A percentile compares a stretch with the other conserved stretches of the same genome.
These are phyloP conservation scores for Cyclanthera cordifolia DNA, from an alignment of 306 rosid genomes.

Conservation along the genomic window DNA sequence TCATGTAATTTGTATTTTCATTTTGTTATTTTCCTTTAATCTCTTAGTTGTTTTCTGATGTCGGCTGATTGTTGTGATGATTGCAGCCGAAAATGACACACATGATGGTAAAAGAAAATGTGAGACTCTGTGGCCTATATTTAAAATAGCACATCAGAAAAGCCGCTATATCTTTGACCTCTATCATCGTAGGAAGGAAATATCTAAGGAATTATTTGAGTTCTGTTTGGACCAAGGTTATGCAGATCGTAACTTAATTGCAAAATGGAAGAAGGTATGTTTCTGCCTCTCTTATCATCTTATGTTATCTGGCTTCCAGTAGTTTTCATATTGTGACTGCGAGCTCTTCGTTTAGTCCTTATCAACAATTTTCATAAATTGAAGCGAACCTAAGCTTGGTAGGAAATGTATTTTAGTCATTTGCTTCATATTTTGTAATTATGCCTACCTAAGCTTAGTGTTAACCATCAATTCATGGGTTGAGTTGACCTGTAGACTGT, in stretches of 20 bases:
- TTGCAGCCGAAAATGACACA: constrained; percentile 38
- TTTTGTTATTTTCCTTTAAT: no score
- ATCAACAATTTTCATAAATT: no score
- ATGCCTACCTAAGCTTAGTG: no score
- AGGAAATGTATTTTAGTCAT: no score
- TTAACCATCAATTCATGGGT: no score
- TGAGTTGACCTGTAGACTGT: no score
- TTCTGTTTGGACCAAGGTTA: constrained; percentile 42
- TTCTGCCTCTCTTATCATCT: constrained; percentile 11
- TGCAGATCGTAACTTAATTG: constrained; percentile 38
- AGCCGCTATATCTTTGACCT: constrained; percentile 41
- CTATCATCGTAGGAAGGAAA: constrained; percentile 39
- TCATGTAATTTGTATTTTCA: no score
- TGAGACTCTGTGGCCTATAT: constrained; percentile 43
- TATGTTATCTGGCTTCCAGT: background rate
- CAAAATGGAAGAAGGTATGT: constrained; percentile 45
- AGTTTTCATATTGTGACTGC: background rate
- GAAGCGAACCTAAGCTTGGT: no score
- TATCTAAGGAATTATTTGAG: constrained; percentile 36
- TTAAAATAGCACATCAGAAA: constrained; percentile 41
- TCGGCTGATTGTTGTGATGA: constrained; percentile 1
- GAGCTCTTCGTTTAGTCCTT: no score
- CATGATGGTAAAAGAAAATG: constrained; percentile 50
- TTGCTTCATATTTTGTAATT: no score
- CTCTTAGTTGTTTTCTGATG: no score